A percentile compares a stretch with the other conserved stretches of the same genome.
Evolutionary conservation across 306 rosid species (phyloP).

Genomic region (Cicer cuneatum): DNA sequence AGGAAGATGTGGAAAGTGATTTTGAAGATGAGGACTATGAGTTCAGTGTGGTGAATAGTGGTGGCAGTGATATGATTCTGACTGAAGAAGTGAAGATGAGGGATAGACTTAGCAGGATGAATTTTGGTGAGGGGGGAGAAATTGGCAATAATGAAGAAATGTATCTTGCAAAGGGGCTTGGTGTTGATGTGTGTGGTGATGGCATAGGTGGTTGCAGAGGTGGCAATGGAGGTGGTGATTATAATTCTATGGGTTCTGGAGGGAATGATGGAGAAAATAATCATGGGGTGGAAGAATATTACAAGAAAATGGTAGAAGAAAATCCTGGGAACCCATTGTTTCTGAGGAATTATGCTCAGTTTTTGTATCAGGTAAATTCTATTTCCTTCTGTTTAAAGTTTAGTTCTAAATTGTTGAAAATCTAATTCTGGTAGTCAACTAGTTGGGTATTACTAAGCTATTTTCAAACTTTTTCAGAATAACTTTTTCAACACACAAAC

Average conservation of each 20-base stretch:
- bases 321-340: slow-evolving; percentile 83
- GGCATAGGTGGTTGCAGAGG: slow-evolving; percentile 52
- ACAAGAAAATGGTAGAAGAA: slow-evolving; percentile 75
- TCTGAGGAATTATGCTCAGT: slow-evolving; percentile 81
- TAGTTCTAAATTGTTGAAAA: neutral
- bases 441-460: neutral
- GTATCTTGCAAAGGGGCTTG: slow-evolving; percentile 67
- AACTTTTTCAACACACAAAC: slow-evolving; percentile 6
- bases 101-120: slow-evolving; percentile 51
- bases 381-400: neutral
- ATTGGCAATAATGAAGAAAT: slow-evolving; percentile 44
- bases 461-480: neutral
- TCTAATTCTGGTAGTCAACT: neutral
- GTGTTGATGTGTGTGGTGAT: slow-evolving; percentile 51
- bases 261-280: slow-evolving; percentile 58
- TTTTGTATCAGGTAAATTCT: slow-evolving; percentile 62
- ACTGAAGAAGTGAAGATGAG: slow-evolving; percentile 44
- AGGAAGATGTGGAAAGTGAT: slow-evolving; percentile 56
- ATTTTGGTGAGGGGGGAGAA: slow-evolving; percentile 46
- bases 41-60: slow-evolving; percentile 31
- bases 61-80: slow-evolving; percentile 21
- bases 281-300: slow-evolving; percentile 62
- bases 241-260: slow-evolving; percentile 46
- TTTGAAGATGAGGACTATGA: slow-evolving; percentile 45
- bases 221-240: slow-evolving; percentile 50